phyloP scores from a whole-genome alignment of 75 land plant genomes.

The Chamaecyparis obtusa region DNA sequence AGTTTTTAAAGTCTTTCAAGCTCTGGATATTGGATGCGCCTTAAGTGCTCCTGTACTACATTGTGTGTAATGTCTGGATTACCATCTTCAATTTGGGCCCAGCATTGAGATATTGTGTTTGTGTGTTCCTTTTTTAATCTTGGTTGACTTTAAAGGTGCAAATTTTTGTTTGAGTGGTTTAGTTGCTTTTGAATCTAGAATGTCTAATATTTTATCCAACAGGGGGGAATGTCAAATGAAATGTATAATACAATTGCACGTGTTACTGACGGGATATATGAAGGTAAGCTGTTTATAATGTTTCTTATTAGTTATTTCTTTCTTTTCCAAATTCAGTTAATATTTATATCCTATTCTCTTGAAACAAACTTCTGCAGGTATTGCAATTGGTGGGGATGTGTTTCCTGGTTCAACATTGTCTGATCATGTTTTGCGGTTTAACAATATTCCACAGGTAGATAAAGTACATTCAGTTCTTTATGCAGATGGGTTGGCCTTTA shows the following conservation, averaged over 20 bases:
- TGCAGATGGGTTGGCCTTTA: background rate
- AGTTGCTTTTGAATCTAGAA: background rate
- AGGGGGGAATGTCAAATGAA: slow-evolving; percentile 99
- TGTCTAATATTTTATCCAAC: slow-evolving; percentile 14
- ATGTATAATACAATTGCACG: slow-evolving; percentile 93
- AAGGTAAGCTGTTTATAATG: slow-evolving; percentile 50
- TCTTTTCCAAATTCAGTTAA: background rate
- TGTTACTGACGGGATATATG: slow-evolving; percentile 97
- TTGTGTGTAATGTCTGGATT: background rate
- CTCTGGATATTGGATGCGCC: background rate
- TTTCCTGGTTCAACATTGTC: slow-evolving; percentile 99
- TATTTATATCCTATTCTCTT: slow-evolving; percentile 1
- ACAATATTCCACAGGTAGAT: slow-evolving; percentile 93
- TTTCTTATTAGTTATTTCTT: background rate
- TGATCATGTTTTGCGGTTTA: slow-evolving; percentile 93
- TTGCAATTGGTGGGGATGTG: slow-evolving; percentile 98
- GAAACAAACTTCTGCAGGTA: slow-evolving; percentile 46
- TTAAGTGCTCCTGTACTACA: background rate
- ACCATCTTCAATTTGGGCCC: too few species aligned
- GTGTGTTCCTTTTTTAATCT: background rate
- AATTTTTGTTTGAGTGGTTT: background rate
- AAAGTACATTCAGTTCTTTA: background rate
- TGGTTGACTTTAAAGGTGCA: background rate
- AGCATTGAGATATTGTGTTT: background rate
- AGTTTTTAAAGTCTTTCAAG: background rate